Base-by-base conservation (phyloP, 345 rosid species). In the Ricinus communis region DNA sequence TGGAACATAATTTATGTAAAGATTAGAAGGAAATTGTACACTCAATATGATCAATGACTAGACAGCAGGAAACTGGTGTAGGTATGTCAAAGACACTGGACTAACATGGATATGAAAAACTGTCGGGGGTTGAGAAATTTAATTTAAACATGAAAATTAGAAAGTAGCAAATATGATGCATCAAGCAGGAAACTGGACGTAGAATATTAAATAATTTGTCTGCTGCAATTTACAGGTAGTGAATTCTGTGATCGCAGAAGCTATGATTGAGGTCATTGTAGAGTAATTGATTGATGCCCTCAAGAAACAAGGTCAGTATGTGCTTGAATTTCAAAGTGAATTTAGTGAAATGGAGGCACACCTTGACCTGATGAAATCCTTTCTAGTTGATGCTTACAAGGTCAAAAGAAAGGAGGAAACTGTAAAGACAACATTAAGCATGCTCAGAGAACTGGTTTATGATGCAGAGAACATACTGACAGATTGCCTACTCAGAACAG, bases 331-430 rank as follows among this genome's bases (percentile, higher is more conserved):
- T 64, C 53, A 12, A 45, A 45, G 38, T 16, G 21, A 64, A n/a
- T 64, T 64, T 33, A 27, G 52, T 24, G 68, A 64, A 5, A 46
- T 8, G 68, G 45, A 64, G 51, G 13, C 54, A 18, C 68, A 64
- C 7, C 68, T 64, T 45, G 38, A 64, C 33, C 53, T 27, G 6
- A 64, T 64, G 53, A 64, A 46, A 64, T 64, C 68, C 38, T 63
- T 63, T 63, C 51, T 64, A 14, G 22, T 49, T 25, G 68, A 64
- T 64, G 53, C 68, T 46, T 64, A 38, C 53, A 64, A 46, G 54
- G 53, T 64, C 36, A 64, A 45, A 25, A 45, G 68, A 64, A 64
- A 64, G 38, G 9, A 45, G 53, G 68, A 45, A 64, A 46, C 53
- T 25, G 40, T 64, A 22, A 27, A 64, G 47, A 25, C 53, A 64